A percentile compares a stretch with the other conserved stretches of the same genome.
phyloP scores from a whole-genome alignment of 169 alveolate species.

The Plasmodium inui region DNA sequence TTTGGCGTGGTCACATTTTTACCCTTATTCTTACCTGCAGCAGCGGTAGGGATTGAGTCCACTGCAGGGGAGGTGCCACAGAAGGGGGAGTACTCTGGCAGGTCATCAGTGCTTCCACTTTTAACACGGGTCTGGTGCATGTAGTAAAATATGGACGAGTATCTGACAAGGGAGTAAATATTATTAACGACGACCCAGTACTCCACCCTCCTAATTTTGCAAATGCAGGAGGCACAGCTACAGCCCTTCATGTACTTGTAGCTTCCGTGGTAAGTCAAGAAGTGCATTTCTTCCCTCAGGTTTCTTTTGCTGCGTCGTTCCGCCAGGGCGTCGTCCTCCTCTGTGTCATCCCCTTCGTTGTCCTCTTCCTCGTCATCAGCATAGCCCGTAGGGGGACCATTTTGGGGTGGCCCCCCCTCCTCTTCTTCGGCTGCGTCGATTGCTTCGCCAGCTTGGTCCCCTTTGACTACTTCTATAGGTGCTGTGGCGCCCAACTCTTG shows the following conservation, averaged over 20 bases:
- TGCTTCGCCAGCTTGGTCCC: background rate
- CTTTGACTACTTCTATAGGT: background rate
- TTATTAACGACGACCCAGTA: conserved; percentile 51
- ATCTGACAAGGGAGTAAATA: conserved; percentile 41
- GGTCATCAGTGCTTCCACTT: background rate
- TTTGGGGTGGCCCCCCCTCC: background rate
- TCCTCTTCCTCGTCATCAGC: background rate
- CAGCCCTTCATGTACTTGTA: conserved; percentile 71
- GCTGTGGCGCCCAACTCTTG: background rate
- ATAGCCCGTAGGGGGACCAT: background rate
- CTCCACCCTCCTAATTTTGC: conserved; percentile 66
- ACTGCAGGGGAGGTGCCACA: background rate
- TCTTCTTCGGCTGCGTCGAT: background rate
- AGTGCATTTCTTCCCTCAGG: background rate
- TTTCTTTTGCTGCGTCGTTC: background rate
- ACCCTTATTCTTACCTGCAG: background rate
- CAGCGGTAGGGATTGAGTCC: background rate
- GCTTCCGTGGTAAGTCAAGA: conserved; percentile 11
- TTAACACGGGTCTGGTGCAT: conserved; percentile 52
- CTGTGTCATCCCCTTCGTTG: background rate
- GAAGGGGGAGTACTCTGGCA: background rate
- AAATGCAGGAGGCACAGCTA: conserved; percentile 35
- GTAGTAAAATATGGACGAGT: conserved; percentile 61
- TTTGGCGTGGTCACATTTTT: background rate
- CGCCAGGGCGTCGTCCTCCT: background rate